These are phyloP conservation scores for Bromus sterilis DNA, from an alignment of 176 grass and related monocot species.

Conservation along the genomic window DNA sequence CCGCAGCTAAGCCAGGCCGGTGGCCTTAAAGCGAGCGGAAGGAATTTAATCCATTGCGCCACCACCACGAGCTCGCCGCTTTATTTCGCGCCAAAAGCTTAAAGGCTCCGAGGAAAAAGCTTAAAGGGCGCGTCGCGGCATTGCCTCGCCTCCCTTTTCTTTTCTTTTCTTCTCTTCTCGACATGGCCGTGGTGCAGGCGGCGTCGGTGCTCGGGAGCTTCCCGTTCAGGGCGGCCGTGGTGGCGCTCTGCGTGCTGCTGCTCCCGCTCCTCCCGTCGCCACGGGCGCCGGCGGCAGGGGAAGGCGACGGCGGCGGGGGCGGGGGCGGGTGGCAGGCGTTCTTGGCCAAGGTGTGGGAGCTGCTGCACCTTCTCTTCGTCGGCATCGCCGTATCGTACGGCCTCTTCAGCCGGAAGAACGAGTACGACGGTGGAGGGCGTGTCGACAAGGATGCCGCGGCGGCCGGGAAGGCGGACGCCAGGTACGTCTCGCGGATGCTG, in stretches of 20 bases:
- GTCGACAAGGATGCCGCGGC: conserved; percentile 1
- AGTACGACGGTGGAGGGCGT: conserved; percentile 36
- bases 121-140: neutral
- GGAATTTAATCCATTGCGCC: conserved; percentile 12
- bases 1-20: neutral
- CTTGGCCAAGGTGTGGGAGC: conserved; percentile 74
- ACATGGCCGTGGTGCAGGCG: conserved; percentile 46
- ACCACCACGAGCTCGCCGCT: conserved; percentile 5
- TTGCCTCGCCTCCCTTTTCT: conserved; percentile 8
- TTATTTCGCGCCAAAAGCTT: conserved; percentile 12
- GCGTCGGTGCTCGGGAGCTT: conserved; percentile 45
- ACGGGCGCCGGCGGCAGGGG: conserved; percentile 33
- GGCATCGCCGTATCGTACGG: conserved; percentile 89
- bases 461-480: conserved; percentile 31
- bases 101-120: neutral
- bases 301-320: neutral
- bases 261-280: conserved; percentile 60
- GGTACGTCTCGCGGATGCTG: conserved; percentile 61
- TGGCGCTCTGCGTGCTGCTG: conserved; percentile 45
- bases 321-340: conserved; percentile 38
- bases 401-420: conserved; percentile 80
- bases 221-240: conserved; percentile 49
- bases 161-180: neutral
- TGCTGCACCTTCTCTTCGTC: conserved; percentile 79
- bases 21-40: conserved; percentile 16